These are phyloP conservation scores for Penicillium waksmanii DNA, from an alignment of 495 filamentous ascomycete species.

Conservation along the genomic window DNA sequence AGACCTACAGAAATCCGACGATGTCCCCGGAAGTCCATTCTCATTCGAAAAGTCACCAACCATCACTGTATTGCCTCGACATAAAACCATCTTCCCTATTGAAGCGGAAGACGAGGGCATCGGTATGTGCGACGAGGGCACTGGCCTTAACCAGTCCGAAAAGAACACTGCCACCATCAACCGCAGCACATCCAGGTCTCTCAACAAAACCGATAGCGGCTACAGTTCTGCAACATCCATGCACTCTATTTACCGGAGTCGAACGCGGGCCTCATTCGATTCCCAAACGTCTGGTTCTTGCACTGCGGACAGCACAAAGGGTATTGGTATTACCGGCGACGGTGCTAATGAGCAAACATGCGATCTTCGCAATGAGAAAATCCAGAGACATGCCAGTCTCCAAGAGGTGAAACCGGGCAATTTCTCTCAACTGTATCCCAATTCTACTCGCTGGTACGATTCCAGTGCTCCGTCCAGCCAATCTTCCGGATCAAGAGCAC, in stretches of 20 bases:
- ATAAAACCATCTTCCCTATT: conserved; percentile 13
- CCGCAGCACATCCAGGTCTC: conserved; percentile 29
- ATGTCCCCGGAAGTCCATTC: conserved; percentile 40
- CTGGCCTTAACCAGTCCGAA: conserved; percentile 14
- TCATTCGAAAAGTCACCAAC: conserved; percentile 44
- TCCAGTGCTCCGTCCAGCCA: conserved; percentile 12
- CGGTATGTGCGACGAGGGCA: conserved; percentile 27
- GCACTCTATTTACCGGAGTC: conserved; percentile 33
- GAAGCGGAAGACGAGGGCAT: conserved; percentile 40
- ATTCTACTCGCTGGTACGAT: conserved; percentile 30
- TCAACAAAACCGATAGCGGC: conserved; percentile 46
- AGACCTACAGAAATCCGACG: conserved; percentile 27
- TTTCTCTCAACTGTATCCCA: conserved; percentile 21
- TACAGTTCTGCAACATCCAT: conserved; percentile 47
- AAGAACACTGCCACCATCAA: conserved; percentile 13
- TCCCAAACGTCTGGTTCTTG: conserved; percentile 32
- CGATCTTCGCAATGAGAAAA: background rate
- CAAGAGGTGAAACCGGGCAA: conserved; percentile 21
- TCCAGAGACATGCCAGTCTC: conserved; percentile 31
- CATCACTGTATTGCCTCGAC: conserved; percentile 10
- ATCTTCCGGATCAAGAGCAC: conserved; percentile 11
- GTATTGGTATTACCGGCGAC: background rate
- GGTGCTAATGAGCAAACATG: conserved; percentile 1
- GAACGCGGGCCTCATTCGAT: conserved; percentile 31
- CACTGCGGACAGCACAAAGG: conserved; percentile 16